Percentiles rank a stretch among this genome's conserved stretches.
Evolutionary conservation across 2,329 filamentous ascomycete genomes (phyloP).

Genomic region (Colletotrichum gigasporum): DNA sequence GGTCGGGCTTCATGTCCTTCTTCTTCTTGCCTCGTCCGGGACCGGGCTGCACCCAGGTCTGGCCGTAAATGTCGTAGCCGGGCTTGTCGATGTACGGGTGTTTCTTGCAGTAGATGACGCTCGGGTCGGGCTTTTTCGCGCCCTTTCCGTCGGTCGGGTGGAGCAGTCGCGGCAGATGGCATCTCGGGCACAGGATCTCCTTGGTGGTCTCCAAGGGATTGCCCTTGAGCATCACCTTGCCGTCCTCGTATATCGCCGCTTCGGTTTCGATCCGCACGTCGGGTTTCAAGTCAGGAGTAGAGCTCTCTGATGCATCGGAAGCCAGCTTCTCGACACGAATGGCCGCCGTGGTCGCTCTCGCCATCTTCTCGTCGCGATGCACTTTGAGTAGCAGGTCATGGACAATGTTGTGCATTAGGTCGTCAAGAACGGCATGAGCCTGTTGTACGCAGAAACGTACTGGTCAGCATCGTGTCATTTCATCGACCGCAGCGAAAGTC

Average conservation of each 20-base stretch:
- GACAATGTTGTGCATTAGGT: constrained; percentile 79
- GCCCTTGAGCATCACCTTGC: constrained; percentile 73
- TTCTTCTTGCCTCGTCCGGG: constrained; percentile 80
- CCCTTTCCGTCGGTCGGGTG: constrained; percentile 78
- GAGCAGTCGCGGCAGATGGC: constrained; percentile 77
- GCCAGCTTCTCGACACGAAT: constrained; percentile 72
- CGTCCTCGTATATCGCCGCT: constrained; percentile 76
- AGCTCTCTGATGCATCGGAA: constrained; percentile 62
- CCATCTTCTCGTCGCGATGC: constrained; percentile 82
- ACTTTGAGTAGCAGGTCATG: constrained; percentile 78
- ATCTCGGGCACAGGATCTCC: constrained; percentile 78
- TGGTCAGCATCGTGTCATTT: constrained; percentile 13
- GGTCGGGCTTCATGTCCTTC: constrained; percentile 75
- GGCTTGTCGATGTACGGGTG: constrained; percentile 80
- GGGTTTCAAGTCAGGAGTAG: constrained; percentile 62
- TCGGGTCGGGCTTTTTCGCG: constrained; percentile 71
- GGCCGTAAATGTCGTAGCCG: constrained; percentile 83
- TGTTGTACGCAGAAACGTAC: constrained; percentile 39
- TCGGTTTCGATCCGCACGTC: constrained; percentile 71
- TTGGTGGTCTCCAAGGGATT: constrained; percentile 77
- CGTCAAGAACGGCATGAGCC: constrained; percentile 76
- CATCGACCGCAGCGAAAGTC: not conserved
- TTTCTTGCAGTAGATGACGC: constrained; percentile 80
- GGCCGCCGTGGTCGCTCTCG: constrained; percentile 72
- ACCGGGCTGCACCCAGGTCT: constrained; percentile 79